These are phyloP conservation scores for Dioszegia crocea DNA, from an alignment of 768 basidiomycete genomes.

Conservation along the genomic window DNA sequence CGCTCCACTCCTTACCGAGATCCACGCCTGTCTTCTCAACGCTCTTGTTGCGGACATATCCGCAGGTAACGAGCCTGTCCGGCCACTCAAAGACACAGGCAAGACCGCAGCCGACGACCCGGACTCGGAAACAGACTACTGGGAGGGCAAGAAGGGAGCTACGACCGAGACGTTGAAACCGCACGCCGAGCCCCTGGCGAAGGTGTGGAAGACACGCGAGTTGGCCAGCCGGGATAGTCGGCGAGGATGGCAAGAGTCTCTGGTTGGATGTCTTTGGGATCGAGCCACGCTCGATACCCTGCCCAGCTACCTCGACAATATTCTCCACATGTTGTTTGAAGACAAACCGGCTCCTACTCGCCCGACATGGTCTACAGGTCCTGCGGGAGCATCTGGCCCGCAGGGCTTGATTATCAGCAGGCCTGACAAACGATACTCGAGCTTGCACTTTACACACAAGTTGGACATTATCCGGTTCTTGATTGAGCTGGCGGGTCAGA, in stretches of 20 bases:
- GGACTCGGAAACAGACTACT: slow-evolving; percentile 37
- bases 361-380: slow-evolving; percentile 47
- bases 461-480: slow-evolving; percentile 82
- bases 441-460: slow-evolving; percentile 70
- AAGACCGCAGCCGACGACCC: slow-evolving; percentile 13
- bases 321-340: slow-evolving; percentile 42
- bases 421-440: slow-evolving; percentile 66
- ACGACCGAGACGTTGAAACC: slow-evolving; percentile 40
- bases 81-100: slow-evolving; percentile 15
- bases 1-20: slow-evolving; percentile 75
- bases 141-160: slow-evolving; percentile 45
- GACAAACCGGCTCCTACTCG: slow-evolving; percentile 44
- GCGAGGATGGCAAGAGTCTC: slow-evolving; percentile 44
- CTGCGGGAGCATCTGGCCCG: slow-evolving; percentile 17
- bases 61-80: slow-evolving; percentile 26
- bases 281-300: slow-evolving; percentile 58
- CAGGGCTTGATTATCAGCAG: slow-evolving; percentile 37
- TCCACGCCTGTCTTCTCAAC: slow-evolving; percentile 84
- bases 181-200: slow-evolving; percentile 18
- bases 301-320: slow-evolving; percentile 53
- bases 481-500: slow-evolving; percentile 82
- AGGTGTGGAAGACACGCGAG: slow-evolving; percentile 35
- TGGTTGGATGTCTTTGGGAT: slow-evolving; percentile 47
- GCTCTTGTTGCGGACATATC: slow-evolving; percentile 64
- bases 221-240: slow-evolving; percentile 28